Evolutionary conservation across 306 rosid genomes (phyloP).

Genomic region (Ceratonia siliqua): DNA sequence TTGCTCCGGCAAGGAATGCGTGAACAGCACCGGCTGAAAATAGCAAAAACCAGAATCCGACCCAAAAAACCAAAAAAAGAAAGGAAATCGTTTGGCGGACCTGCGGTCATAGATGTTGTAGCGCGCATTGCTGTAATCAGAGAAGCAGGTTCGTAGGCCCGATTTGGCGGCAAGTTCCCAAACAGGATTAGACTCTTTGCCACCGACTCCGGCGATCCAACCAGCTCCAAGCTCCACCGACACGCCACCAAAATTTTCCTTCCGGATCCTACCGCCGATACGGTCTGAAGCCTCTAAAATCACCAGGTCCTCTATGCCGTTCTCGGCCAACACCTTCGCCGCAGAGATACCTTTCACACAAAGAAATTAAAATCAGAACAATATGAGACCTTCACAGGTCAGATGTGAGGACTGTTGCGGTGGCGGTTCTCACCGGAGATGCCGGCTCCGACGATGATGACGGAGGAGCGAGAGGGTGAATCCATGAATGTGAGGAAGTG

Average conservation of each 20-base stretch:
- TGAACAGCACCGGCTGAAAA: neutral
- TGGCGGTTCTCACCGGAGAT: slow-evolving; percentile 61
- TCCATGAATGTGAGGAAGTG: slow-evolving; percentile 51
- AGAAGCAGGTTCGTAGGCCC: slow-evolving; percentile 76
- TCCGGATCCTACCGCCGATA: slow-evolving; percentile 88
- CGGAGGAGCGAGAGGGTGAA: slow-evolving; percentile 68
- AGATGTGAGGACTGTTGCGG: neutral
- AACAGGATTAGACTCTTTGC: slow-evolving; percentile 70
- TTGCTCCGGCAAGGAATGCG: neutral
- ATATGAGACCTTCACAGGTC: slow-evolving; percentile 18
- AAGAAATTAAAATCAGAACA: neutral
- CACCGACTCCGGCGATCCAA: slow-evolving; percentile 99
- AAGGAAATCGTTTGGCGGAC: slow-evolving; percentile 31
- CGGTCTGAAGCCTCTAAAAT: slow-evolving; percentile 92
- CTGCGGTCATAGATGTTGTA: slow-evolving; percentile 87
- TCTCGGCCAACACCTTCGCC: slow-evolving; percentile 75
- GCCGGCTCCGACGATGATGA: slow-evolving; percentile 89
- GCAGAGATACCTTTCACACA: slow-evolving; percentile 66
- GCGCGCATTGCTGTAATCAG: slow-evolving; percentile 93
- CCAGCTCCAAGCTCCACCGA: slow-evolving; percentile 96
- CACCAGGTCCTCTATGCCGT: slow-evolving; percentile 72
- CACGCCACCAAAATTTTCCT: slow-evolving; percentile 78
- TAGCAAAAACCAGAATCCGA: neutral
- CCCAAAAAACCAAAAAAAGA: neutral
- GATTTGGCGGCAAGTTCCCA: slow-evolving; percentile 86